phyloP scores from a whole-genome alignment of 495 filamentous ascomycete genomes.

The Penicillium silybi region DNA sequence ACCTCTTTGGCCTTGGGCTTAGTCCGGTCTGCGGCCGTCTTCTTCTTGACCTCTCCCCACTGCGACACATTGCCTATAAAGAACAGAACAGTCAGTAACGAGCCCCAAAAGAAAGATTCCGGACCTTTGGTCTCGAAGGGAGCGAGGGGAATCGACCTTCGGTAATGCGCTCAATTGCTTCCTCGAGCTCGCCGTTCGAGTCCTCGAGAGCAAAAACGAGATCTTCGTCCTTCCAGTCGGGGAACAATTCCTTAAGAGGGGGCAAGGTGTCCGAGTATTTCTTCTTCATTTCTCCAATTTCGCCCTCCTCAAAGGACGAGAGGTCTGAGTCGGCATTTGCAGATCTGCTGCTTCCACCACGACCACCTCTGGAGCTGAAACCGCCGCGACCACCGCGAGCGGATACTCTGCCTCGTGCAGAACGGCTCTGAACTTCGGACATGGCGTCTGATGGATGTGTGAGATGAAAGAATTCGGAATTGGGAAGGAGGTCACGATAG shows the following conservation, averaged over 20 bases:
- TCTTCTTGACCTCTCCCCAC: constrained; percentile 95
- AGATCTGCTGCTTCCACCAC: constrained; percentile 60
- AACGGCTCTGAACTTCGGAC: constrained; percentile 88
- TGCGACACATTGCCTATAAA: constrained; percentile 76
- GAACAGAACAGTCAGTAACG: constrained; percentile 14
- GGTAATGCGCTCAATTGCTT: constrained; percentile 81
- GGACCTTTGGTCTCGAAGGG: background rate
- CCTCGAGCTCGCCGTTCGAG: constrained; percentile 80
- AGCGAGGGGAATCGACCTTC: constrained; percentile 60
- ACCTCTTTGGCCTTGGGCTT: constrained; percentile 80
- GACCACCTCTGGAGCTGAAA: constrained; percentile 68
- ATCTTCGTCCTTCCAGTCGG: constrained; percentile 88
- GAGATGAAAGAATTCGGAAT: constrained; percentile 34
- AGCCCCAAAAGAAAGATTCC: background rate
- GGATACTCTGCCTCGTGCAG: constrained; percentile 77
- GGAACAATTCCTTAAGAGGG: constrained; percentile 84
- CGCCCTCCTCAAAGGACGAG: constrained; percentile 69
- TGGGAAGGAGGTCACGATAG: constrained; percentile 28
- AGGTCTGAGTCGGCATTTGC: constrained; percentile 63
- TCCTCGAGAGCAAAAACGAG: constrained; percentile 88
- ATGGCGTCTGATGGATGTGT: constrained; percentile 51
- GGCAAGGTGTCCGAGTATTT: constrained; percentile 70
- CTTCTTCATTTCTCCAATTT: constrained; percentile 88
- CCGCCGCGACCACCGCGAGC: constrained; percentile 80
- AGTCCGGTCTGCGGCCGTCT: constrained; percentile 68